phyloP scores from a whole-genome alignment of 1,284 basidiomycete species.

The Xerocomus nothofagi region DNA sequence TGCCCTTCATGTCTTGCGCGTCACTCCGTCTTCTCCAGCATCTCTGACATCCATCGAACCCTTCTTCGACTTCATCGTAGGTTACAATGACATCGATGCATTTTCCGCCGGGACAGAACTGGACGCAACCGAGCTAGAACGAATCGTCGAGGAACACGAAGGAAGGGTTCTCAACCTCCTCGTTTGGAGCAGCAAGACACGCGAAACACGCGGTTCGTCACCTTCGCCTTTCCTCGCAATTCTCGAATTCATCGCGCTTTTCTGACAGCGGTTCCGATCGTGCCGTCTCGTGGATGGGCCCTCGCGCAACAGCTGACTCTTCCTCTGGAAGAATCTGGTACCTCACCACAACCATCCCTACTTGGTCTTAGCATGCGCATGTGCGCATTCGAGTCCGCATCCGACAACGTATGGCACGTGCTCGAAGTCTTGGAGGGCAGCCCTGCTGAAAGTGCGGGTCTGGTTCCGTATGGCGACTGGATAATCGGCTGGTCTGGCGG shows the following conservation, averaged over 20 bases:
- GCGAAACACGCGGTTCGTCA: slow-evolving; percentile 75
- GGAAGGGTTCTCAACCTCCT: slow-evolving; percentile 75
- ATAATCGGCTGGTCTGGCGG: slow-evolving; percentile 96
- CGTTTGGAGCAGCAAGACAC: slow-evolving; percentile 91
- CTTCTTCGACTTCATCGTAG: slow-evolving; percentile 96
- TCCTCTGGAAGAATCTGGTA: slow-evolving; percentile 38
- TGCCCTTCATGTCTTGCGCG: slow-evolving; percentile 83
- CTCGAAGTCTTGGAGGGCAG: slow-evolving; percentile 95
- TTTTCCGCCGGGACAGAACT: slow-evolving; percentile 56
- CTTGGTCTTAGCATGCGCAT: slow-evolving; percentile 92
- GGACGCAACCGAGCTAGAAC: slow-evolving; percentile 74
- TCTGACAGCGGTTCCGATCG: slow-evolving; percentile 73
- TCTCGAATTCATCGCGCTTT: slow-evolving; percentile 4
- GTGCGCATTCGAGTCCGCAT: slow-evolving; percentile 82
- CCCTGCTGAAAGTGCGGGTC: slow-evolving; percentile 87
- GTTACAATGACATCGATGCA: slow-evolving; percentile 71
- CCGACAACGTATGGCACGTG: slow-evolving; percentile 97
- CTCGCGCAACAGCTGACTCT: slow-evolving; percentile 42
- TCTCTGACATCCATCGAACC: slow-evolving; percentile 87
- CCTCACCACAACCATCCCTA: slow-evolving; percentile 68
- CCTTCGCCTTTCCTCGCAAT: neutral
- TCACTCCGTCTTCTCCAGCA: slow-evolving; percentile 85
- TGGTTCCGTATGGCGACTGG: slow-evolving; percentile 89
- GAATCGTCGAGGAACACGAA: slow-evolving; percentile 86
- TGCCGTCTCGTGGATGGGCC: slow-evolving; percentile 85